Conservation (phyloP, 2,329 filamentous ascomycete genomes). For the Akanthomyces lecanii region DNA sequence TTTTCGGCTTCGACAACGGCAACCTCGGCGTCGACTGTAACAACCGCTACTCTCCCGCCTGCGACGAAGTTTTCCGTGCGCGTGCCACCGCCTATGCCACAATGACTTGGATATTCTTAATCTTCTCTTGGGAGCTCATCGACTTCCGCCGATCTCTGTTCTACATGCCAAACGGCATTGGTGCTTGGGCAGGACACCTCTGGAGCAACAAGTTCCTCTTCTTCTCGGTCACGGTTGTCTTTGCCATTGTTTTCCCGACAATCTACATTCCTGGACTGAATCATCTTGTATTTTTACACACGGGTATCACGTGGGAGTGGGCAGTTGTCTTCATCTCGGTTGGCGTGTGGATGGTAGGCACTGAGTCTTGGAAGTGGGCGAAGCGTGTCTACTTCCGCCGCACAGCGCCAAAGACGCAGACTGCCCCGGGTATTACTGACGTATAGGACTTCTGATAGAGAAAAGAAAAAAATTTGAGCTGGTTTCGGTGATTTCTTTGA, state of each 20-base stretch:
- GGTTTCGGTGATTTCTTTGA: neutral
- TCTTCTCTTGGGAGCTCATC: conserved; percentile 67
- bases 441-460: neutral
- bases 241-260: conserved; percentile 53
- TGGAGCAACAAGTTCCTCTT: conserved; percentile 54
- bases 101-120: conserved; percentile 64
- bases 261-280: conserved; percentile 68
- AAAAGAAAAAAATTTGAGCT: neutral
- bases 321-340: conserved; percentile 59
- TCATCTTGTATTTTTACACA: conserved; percentile 61
- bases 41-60: conserved; percentile 44
- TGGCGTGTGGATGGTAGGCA: conserved; percentile 58
- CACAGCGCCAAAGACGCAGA: conserved; percentile 19
- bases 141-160: conserved; percentile 64
- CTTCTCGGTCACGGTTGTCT: conserved; percentile 47
- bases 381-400: conserved; percentile 54
- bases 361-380: conserved; percentile 63
- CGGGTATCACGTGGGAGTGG: conserved; percentile 66
- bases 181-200: conserved; percentile 52
- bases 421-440: neutral
- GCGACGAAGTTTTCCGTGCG: conserved; percentile 58
- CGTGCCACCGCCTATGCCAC: conserved; percentile 63
- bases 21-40: conserved; percentile 58
- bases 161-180: conserved; percentile 41
- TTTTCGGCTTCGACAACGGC: conserved; percentile 53